Evolutionary conservation across 345 rosid species (phyloP).

Genomic region (Gossypium thurberi): DNA sequence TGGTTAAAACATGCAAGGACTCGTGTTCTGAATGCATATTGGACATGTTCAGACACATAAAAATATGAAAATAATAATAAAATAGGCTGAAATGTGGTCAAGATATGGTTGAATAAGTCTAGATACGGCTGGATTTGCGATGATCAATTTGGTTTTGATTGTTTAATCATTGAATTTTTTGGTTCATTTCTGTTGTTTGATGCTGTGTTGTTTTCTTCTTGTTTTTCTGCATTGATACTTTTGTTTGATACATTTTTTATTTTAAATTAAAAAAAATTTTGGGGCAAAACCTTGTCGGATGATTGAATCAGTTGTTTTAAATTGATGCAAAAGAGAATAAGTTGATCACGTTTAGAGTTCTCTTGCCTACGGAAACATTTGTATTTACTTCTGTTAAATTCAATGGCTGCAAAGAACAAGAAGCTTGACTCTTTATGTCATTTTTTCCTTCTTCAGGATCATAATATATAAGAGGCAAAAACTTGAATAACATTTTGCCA

Average conservation of each 20-base stretch:
- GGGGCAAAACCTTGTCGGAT: neutral
- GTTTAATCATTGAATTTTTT: neutral
- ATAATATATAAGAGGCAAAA: neutral
- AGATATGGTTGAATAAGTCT: too few relatives aligned
- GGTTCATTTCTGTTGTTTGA: neutral
- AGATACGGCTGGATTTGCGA: too few relatives aligned
- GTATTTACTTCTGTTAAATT: neutral
- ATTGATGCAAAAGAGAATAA: neutral
- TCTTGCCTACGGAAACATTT: neutral
- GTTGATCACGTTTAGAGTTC: neutral
- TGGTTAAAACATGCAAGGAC: too few relatives aligned
- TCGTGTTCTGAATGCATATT: too few relatives aligned
- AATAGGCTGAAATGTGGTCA: too few relatives aligned
- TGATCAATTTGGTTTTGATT: neutral
- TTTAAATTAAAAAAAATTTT: neutral
- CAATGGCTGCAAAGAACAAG: neutral
- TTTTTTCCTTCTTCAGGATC: neutral
- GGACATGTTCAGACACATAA: too few relatives aligned
- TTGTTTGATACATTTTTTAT: neutral
- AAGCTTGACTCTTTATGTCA: neutral
- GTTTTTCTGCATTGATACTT: neutral
- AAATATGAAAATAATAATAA: too few relatives aligned
- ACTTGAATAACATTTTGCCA: neutral
- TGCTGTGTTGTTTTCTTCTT: neutral
- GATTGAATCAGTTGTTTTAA: neutral